Conservation (phyloP, 495 filamentous ascomycete genomes). For the Penicillium arizonense region DNA sequence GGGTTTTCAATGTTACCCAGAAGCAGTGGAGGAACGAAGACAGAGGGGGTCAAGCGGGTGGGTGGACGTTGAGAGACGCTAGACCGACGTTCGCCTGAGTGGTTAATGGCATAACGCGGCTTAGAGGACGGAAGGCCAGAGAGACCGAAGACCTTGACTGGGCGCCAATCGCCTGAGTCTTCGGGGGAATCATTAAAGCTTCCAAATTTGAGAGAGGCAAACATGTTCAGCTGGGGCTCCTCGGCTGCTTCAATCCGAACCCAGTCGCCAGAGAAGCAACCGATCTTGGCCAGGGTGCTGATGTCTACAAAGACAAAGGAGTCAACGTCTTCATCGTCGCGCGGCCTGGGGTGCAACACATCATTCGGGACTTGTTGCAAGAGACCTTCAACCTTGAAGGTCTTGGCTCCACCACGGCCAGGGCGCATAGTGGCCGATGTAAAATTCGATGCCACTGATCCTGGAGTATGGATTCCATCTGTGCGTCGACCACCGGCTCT, state of each 20-base stretch:
- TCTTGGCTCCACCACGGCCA: constrained; percentile 53
- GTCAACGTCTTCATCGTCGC: constrained; percentile 82
- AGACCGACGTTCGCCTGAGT: constrained; percentile 43
- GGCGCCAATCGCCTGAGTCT: constrained; percentile 62
- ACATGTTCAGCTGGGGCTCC: constrained; percentile 58
- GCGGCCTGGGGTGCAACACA: constrained; percentile 78
- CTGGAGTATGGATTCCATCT: constrained; percentile 72
- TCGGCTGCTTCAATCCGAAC: constrained; percentile 75
- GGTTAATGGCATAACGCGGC: constrained; percentile 53
- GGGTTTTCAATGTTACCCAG: constrained; percentile 78
- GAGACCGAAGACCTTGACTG: constrained; percentile 82
- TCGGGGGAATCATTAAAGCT: constrained; percentile 46
- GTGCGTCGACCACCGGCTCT: constrained; percentile 58
- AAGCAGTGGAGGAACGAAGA: constrained; percentile 80
- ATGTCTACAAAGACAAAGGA: constrained; percentile 86
- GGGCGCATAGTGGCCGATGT: constrained; percentile 74
- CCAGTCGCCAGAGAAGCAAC: constrained; percentile 98
- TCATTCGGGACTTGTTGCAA: constrained; percentile 70
- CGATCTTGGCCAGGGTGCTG: constrained; percentile 77
- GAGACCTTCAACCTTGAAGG: constrained; percentile 79
- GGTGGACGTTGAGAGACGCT: constrained; percentile 51
- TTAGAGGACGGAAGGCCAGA: constrained; percentile 60
- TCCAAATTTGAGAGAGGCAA: constrained; percentile 50
- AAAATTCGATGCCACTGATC: constrained; percentile 81
- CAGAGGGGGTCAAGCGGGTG: constrained; percentile 50